These are phyloP conservation scores for Candida dubliniensis DNA, from an alignment of 1,139 yeast genomes.

Conservation along the genomic window DNA sequence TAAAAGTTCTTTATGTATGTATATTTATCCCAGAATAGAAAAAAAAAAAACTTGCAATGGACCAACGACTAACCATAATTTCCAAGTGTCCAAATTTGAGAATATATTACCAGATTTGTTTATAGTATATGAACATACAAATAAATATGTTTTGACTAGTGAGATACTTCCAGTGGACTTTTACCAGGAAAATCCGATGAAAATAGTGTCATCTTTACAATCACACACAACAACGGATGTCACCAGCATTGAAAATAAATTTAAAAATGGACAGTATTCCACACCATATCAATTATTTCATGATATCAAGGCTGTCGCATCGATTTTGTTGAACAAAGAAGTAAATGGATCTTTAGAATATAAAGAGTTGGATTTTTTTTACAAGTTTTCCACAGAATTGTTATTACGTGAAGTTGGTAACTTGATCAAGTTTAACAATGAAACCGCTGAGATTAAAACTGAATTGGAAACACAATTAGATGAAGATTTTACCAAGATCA, in stretches of 20 bases:
- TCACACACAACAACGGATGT: constrained; percentile 21
- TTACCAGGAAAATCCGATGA: constrained; percentile 42
- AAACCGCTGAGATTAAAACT: constrained; percentile 12
- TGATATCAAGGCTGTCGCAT: constrained; percentile 69
- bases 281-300: constrained; percentile 60
- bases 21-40: background rate
- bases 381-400: constrained; percentile 67
- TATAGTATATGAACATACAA: constrained; percentile 33
- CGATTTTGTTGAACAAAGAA: constrained; percentile 46
- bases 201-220: constrained; percentile 44
- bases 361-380: constrained; percentile 62
- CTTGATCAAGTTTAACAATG: constrained; percentile 20
- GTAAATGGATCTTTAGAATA: constrained; percentile 61
- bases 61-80: constrained; percentile 1
- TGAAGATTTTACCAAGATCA: constrained; percentile 68
- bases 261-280: constrained; percentile 34
- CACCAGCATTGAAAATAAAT: constrained; percentile 25
- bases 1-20: constrained; percentile 11
- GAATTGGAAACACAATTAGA: constrained; percentile 34
- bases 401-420: constrained; percentile 70
- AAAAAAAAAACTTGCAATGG: background rate
- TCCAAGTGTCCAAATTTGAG: constrained; percentile 8
- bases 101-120: constrained; percentile 21
- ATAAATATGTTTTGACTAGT: constrained; percentile 36
- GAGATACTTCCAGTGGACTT: constrained; percentile 45